Conservation (phyloP, 139 green algal genomes). For the Picochlorum sp. region DNA sequence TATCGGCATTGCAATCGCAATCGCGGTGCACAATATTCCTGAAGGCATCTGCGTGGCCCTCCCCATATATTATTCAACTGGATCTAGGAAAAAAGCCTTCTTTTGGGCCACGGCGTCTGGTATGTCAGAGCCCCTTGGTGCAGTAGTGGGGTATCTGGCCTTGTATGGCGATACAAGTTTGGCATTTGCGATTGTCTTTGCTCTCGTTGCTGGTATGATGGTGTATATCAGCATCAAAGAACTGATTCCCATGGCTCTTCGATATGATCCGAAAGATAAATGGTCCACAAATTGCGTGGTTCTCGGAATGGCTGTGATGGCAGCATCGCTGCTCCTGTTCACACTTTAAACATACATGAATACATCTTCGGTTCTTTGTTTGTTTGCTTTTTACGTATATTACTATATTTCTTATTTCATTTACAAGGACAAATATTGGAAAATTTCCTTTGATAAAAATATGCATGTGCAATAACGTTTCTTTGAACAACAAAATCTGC, state of each 20-base stretch:
- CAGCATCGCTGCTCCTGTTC: constrained; percentile 57
- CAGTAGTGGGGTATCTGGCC: constrained; percentile 37
- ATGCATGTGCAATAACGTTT: constrained; percentile 8
- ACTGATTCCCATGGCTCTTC: constrained; percentile 70
- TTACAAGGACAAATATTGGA: background rate
- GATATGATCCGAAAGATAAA: constrained; percentile 59
- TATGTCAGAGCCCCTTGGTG: constrained; percentile 65
- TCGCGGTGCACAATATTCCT: constrained; percentile 74
- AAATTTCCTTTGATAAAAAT: background rate
- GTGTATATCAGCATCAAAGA: constrained; percentile 67
- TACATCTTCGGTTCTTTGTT: no score
- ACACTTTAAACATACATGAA: constrained; percentile 8
- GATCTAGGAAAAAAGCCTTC: constrained; percentile 58
- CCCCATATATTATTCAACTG: constrained; percentile 86
- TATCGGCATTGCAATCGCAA: constrained; percentile 54
- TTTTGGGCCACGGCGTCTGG: constrained; percentile 55
- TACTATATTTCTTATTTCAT: no score
- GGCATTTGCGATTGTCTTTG: constrained; percentile 48
- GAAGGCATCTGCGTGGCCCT: constrained; percentile 80
- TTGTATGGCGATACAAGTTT: constrained; percentile 12
- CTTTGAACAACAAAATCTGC: constrained; percentile 1
- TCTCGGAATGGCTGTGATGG: constrained; percentile 66
- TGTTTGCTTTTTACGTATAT: no score
- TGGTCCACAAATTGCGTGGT: constrained; percentile 39
- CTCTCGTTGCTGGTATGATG: constrained; percentile 70